A percentile compares a stretch with the other conserved stretches of the same genome.
Evolutionary conservation across 345 rosid species (phyloP).

Genomic region (Erodium maritimum): DNA sequence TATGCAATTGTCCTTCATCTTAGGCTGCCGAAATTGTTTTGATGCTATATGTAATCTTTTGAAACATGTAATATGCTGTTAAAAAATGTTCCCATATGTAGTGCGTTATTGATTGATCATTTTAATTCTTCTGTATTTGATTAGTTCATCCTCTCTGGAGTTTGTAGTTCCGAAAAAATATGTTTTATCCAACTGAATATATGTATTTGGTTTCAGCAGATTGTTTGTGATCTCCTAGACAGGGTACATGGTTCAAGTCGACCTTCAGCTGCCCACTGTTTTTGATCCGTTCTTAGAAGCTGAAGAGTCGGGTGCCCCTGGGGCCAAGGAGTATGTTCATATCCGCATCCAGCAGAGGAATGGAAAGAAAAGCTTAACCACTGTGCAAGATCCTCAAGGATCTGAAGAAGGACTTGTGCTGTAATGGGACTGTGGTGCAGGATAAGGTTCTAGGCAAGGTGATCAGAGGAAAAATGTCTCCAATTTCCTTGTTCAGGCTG

Average conservation of each 20-base stretch:
- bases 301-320: slow-evolving; percentile 37
- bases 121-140: too few species aligned
- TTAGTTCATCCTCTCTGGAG: too few species aligned
- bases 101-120: too few species aligned
- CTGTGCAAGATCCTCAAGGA: slow-evolving; percentile 73
- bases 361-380: slow-evolving; percentile 70
- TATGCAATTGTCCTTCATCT: too few species aligned
- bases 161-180: too few species aligned
- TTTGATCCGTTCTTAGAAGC: slow-evolving; percentile 70
- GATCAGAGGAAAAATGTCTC: slow-evolving; percentile 80
- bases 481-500: slow-evolving; percentile 47
- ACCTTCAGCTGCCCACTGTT: slow-evolving; percentile 43
- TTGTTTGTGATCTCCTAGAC: too few species aligned
- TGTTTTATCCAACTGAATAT: too few species aligned
- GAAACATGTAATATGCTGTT: too few species aligned
- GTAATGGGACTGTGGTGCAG: slow-evolving; percentile 80
- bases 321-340: slow-evolving; percentile 51
- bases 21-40: too few species aligned
- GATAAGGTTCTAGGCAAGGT: slow-evolving; percentile 80
- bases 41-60: too few species aligned
- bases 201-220: too few species aligned
- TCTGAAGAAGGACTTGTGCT: slow-evolving; percentile 70
- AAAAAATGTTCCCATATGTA: too few species aligned
- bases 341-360: slow-evolving; percentile 72
- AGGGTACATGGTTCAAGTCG: slow-evolving; percentile 71